A percentile compares a stretch with the other conserved stretches of the same genome.
Evolutionary conservation across 139 green algal genomes (phyloP).

Genomic region (Coelastrella sp.): DNA sequence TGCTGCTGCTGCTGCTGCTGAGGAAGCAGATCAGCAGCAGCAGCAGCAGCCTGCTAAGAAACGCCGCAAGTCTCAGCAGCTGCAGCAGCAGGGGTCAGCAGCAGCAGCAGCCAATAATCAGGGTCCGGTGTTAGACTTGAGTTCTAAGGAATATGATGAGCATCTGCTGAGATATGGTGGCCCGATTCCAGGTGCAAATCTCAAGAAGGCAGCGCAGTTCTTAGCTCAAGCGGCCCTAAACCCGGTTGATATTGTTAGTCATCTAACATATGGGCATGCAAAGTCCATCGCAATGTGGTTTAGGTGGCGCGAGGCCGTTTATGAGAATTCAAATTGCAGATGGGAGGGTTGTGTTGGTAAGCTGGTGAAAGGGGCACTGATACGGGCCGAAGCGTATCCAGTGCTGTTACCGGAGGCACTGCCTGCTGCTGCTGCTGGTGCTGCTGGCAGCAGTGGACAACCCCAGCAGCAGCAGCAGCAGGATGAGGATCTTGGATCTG

Average conservation of each 20-base stretch:
- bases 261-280: background rate
- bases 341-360: background rate
- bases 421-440: background rate
- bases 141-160: background rate
- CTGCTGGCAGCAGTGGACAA: background rate
- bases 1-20: background rate
- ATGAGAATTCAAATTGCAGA: background rate
- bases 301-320: constrained; percentile 16
- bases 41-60: constrained; percentile 3
- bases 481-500: background rate
- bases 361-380: background rate
- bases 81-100: background rate
- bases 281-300: constrained; percentile 8
- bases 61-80: background rate
- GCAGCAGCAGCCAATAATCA: background rate
- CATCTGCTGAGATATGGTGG: background rate
- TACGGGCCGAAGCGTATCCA: background rate
- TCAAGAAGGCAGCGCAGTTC: constrained; percentile 24
- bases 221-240: background rate
- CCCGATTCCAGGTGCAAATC: background rate
- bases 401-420: background rate
- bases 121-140: background rate
- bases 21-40: background rate
- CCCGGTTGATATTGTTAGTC: background rate
- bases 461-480: background rate